Evolutionary conservation across 352 stramenopile genomes (phyloP).

Genomic region (Globisporangium paroecandrum): DNA sequence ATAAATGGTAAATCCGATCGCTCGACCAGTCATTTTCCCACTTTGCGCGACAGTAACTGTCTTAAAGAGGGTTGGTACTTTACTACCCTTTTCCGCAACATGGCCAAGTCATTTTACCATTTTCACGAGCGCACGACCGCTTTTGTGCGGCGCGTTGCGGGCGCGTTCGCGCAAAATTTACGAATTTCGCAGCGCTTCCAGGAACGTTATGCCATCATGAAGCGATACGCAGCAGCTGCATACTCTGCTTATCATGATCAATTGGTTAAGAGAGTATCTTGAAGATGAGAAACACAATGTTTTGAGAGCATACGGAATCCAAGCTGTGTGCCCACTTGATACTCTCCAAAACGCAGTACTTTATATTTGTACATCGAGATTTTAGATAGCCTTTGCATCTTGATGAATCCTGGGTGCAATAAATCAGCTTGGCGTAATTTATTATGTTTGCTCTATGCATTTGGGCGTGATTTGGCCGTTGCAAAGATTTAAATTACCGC

Average conservation of each 20-base stretch:
- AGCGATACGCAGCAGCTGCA: not conserved
- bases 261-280: too few relatives aligned
- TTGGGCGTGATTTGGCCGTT: not conserved
- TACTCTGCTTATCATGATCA: not conserved
- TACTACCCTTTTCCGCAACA: too few relatives aligned
- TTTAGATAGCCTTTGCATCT: not conserved
- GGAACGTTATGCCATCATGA: constrained; percentile 4
- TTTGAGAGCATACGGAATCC: too few relatives aligned
- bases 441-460: not conserved
- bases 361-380: not conserved
- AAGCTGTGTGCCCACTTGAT: too few relatives aligned
- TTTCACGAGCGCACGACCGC: constrained; percentile 6
- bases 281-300: too few relatives aligned
- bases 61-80: too few relatives aligned
- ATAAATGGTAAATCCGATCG: too few relatives aligned
- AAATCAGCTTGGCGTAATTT: not conserved
- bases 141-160: constrained; percentile 7
- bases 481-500: not conserved
- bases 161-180: constrained; percentile 7
- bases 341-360: too few relatives aligned
- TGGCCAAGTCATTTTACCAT: too few relatives aligned
- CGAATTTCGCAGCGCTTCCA: not conserved
- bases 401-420: not conserved
- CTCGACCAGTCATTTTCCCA: too few relatives aligned
- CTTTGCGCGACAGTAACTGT: too few relatives aligned